A percentile compares a stretch with the other conserved stretches of the same genome.
Evolutionary conservation across 805 yeast genomes (phyloP).

Genomic region (Pichia paraexigua): DNA sequence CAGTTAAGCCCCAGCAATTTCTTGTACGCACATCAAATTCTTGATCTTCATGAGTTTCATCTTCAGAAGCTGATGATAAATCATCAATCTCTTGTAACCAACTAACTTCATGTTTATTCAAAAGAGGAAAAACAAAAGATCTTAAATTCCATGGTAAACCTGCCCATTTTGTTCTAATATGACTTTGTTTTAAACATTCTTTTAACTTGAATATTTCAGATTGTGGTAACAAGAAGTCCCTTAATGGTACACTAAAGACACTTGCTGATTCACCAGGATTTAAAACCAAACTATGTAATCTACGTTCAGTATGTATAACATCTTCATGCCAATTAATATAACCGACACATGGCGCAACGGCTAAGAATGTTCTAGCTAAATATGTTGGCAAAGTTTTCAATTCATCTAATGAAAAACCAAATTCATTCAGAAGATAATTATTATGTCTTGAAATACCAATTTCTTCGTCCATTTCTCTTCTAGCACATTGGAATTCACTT

Average conservation of each 20-base stretch:
- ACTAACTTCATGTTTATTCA: constrained; percentile 44
- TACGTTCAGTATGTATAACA: constrained; percentile 23
- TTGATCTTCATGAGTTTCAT: constrained; percentile 28
- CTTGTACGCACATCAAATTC: constrained; percentile 42
- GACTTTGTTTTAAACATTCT: constrained; percentile 29
- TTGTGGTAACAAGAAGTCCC: constrained; percentile 42
- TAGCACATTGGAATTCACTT: constrained; percentile 61
- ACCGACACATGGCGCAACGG: constrained; percentile 77
- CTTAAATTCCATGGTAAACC: constrained; percentile 60
- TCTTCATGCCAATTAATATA: constrained; percentile 39
- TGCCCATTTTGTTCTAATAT: constrained; percentile 52
- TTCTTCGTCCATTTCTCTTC: constrained; percentile 84
- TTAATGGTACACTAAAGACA: constrained; percentile 61
- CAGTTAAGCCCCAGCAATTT: constrained; percentile 80
- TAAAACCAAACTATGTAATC: constrained; percentile 30
- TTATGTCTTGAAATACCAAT: constrained; percentile 60
- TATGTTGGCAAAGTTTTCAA: constrained; percentile 67
- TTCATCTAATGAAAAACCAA: constrained; percentile 53
- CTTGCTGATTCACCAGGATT: constrained; percentile 76
- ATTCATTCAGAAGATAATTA: constrained; percentile 32
- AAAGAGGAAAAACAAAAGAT: constrained; percentile 52
- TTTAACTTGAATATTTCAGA: constrained; percentile 20
- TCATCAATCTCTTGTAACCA: constrained; percentile 61
- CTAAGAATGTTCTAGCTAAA: constrained; percentile 70
- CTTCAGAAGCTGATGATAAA: constrained; percentile 50